Evolutionary conservation across 2,329 filamentous ascomycete species (phyloP), one percentile per base, ranked within the genome.

Genomic region (Verticillium albo-atrum): DNA sequence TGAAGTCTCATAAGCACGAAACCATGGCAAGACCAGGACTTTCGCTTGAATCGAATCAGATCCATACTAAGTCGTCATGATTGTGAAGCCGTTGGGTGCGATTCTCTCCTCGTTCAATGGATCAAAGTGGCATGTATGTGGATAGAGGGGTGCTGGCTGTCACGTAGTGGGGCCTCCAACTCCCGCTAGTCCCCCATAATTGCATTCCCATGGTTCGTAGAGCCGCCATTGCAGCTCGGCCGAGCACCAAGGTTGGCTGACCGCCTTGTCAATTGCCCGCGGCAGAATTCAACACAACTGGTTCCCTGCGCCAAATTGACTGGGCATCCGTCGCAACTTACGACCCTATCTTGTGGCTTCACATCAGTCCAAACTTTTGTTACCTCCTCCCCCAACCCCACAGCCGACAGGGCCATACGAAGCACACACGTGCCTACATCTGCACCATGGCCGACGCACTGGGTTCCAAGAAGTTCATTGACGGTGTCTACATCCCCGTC

Each of bases 401-500:
- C 20, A 23, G 7, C 42, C 42, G 20, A 47, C 6, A 47, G 20
- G 42, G 42, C 20, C 42, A 47, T 23, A 47, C 9, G 9, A 47
- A 47, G 42, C 42, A 47, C 20, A 47, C n/a, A 23, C n/a, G 42
- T 47, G 42, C 20, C 6, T 23, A 23, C 20, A 47, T 23, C 42
- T 17, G 51, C 51, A 53, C 6, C 51, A 65, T 64, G 78, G 66
- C 71, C 56, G 71, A 75, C 25, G 74, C 78, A n/a, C 68, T 78
- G 55, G 67, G 82, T 54, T 82, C 87, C 64, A 81, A 82, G 66
- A 81, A 87, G 68, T 91, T 89, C 71, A 76, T 94, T 71, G 86
- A 92, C 75, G 90, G 89, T 71, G 85, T 96, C 68, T 92, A 94
- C 74, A 88, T 96, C 69, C 92, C 93, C 63, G 89, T 88, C n/a